Percentiles rank a stretch among this genome's conserved stretches.
Conservation (phyloP, 176 grass and related monocot species). For the Cenchrus americanus region DNA sequence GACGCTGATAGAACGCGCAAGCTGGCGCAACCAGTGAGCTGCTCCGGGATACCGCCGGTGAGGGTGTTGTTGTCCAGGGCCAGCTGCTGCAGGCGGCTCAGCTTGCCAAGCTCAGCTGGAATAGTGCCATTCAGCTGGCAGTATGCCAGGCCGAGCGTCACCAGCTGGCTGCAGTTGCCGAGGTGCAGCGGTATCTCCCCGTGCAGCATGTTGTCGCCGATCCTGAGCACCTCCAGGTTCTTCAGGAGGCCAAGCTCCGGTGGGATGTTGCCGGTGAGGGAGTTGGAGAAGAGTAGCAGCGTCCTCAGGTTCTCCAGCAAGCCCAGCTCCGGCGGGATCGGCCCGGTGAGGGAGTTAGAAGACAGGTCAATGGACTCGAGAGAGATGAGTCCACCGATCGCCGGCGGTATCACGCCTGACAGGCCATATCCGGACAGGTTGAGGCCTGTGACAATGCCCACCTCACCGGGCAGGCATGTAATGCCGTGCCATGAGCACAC, state of each 20-base stretch:
- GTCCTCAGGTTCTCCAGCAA: conserved; percentile 68
- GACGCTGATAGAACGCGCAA: conserved; percentile 57
- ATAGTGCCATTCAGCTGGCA: conserved; percentile 71
- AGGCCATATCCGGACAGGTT: conserved; percentile 73
- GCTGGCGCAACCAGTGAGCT: conserved; percentile 50
- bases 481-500: conserved; percentile 80
- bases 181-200: conserved; percentile 75
- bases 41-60: conserved; percentile 58
- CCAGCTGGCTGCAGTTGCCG: conserved; percentile 62
- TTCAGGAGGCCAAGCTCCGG: conserved; percentile 71
- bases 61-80: conserved; percentile 73
- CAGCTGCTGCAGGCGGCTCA: conserved; percentile 62
- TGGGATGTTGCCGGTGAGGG: conserved; percentile 67
- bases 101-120: conserved; percentile 60
- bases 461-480: conserved; percentile 43
- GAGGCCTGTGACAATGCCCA: conserved; percentile 54
- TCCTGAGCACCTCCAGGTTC: conserved; percentile 67
- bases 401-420: conserved; percentile 60
- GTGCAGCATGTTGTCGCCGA: conserved; percentile 82
- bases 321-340: conserved; percentile 64
- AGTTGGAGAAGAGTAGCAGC: conserved; percentile 86
- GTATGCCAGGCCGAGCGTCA: conserved; percentile 69
- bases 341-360: conserved; percentile 76
- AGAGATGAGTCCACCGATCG: conserved; percentile 50
- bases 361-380: conserved; percentile 81